A percentile compares a stretch with the other conserved stretches of the same genome.
Evolutionary conservation across 768 basidiomycete species (phyloP).

Genomic region (Boletus edulis): DNA sequence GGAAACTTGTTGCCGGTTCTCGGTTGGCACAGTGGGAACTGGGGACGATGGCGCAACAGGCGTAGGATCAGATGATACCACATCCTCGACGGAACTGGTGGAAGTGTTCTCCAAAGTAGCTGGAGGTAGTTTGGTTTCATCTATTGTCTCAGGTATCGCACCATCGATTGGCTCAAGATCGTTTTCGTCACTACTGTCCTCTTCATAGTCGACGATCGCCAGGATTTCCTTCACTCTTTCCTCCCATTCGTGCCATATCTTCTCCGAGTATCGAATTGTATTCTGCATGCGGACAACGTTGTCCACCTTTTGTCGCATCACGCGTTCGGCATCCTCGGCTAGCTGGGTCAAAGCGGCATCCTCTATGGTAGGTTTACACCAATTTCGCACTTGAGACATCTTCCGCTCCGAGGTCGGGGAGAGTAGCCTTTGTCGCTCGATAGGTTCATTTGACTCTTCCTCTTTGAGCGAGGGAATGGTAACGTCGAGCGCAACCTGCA

Average conservation of each 20-base stretch:
- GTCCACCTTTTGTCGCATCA: constrained; percentile 92
- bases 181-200: constrained; percentile 45
- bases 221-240: constrained; percentile 75
- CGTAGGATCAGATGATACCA: constrained; percentile 58
- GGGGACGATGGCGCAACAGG: constrained; percentile 62
- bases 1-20: constrained; percentile 26
- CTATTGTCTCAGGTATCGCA: constrained; percentile 23
- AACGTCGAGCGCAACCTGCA: constrained; percentile 76
- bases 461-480: constrained; percentile 88
- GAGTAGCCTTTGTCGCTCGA: constrained; percentile 87
- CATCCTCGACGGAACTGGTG: constrained; percentile 22
- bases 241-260: constrained; percentile 97
- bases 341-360: constrained; percentile 83
- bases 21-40: constrained; percentile 15
- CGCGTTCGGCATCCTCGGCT: constrained; percentile 81
- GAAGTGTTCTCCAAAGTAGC: constrained; percentile 16
- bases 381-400: constrained; percentile 77
- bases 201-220: constrained; percentile 54
- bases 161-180: constrained; percentile 35
- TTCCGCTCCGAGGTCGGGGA: constrained; percentile 88
- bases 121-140: constrained; percentile 12
- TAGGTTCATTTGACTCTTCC: constrained; percentile 86
- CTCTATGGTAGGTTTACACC: constrained; percentile 83
- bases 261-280: constrained; percentile 95
- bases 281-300: constrained; percentile 96